Conservation (phyloP, 768 basidiomycete genomes). For the Brasilioporus rufonigricans region DNA sequence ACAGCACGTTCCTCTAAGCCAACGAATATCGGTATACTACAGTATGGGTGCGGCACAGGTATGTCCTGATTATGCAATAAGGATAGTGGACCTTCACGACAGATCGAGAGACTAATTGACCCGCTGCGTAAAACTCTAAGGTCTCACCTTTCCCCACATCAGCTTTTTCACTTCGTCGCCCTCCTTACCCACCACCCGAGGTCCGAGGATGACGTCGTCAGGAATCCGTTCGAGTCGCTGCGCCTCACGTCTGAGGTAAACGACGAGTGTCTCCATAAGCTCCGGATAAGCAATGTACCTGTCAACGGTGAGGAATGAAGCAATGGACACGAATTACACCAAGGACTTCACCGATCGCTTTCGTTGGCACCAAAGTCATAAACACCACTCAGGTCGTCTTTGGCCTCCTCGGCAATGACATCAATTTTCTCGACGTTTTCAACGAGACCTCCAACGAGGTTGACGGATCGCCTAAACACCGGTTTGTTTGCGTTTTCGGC, state of each 20-base stretch:
- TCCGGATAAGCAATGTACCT: slow-evolving; percentile 74
- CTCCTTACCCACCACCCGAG: slow-evolving; percentile 32
- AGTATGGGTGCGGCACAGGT: neutral
- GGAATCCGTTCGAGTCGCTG: slow-evolving; percentile 57
- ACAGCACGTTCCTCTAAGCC: neutral
- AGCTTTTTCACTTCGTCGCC: slow-evolving; percentile 31
- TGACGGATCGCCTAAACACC: slow-evolving; percentile 60
- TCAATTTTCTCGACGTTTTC: slow-evolving; percentile 59
- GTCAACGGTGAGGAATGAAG: slow-evolving; percentile 27
- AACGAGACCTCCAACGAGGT: slow-evolving; percentile 65
- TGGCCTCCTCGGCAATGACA: slow-evolving; percentile 54
- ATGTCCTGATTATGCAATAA: slow-evolving; percentile 3
- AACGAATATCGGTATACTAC: slow-evolving; percentile 1
- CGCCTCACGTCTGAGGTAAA: slow-evolving; percentile 72
- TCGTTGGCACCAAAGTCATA: slow-evolving; percentile 63
- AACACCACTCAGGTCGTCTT: slow-evolving; percentile 69
- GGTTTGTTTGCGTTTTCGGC: neutral
- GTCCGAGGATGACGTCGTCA: slow-evolving; percentile 40
- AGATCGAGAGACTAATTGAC: neutral
- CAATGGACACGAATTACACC: neutral
- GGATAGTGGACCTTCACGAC: neutral
- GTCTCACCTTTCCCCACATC: slow-evolving; percentile 27
- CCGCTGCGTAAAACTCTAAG: slow-evolving; percentile 9
- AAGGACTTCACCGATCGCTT: slow-evolving; percentile 30
- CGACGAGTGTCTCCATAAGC: slow-evolving; percentile 67